Evolutionary conservation across 106 monocot species (phyloP).

Genomic region (Acanthochlamys bracteata): DNA sequence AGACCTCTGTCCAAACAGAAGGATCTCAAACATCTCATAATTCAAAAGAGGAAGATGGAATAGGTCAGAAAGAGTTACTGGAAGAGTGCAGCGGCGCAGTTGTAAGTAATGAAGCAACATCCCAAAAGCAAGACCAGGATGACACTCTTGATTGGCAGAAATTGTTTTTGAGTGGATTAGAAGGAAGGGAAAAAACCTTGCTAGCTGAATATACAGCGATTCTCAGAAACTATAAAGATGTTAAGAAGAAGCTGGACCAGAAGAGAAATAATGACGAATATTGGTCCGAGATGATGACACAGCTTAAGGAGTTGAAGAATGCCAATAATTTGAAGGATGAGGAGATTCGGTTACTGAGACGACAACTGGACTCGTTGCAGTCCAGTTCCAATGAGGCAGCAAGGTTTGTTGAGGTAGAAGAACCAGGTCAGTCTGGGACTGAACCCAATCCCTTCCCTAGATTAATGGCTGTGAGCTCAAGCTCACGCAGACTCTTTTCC

Average conservation of each 20-base stretch:
- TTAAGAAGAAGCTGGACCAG: conserved; percentile 40
- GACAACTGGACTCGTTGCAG: conserved; percentile 35
- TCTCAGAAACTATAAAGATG: conserved; percentile 57
- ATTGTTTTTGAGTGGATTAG: conserved; percentile 35
- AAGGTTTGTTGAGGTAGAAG: neutral
- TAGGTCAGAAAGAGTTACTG: neutral
- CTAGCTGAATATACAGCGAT: conserved; percentile 61
- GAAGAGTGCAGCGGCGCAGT: neutral
- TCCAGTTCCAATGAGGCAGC: conserved; percentile 6
- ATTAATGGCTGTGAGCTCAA: conserved; percentile 1
- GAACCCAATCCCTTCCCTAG: neutral
- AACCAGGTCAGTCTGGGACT: neutral
- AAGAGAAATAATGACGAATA: conserved; percentile 27
- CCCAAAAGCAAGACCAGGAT: conserved; percentile 24
- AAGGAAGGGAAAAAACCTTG: conserved; percentile 57
- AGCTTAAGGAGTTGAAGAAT: conserved; percentile 38
- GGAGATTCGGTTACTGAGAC: conserved; percentile 43
- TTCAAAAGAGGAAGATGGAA: neutral
- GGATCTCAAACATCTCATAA: neutral
- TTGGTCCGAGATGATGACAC: conserved; percentile 28
- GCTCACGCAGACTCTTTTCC: neutral
- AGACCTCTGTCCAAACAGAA: neutral
- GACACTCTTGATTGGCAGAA: conserved; percentile 29
- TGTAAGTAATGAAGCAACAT: neutral
- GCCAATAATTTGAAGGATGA: conserved; percentile 52